Evolutionary conservation across 169 alveolate species (phyloP).

Genomic region (Babesia sp.): DNA sequence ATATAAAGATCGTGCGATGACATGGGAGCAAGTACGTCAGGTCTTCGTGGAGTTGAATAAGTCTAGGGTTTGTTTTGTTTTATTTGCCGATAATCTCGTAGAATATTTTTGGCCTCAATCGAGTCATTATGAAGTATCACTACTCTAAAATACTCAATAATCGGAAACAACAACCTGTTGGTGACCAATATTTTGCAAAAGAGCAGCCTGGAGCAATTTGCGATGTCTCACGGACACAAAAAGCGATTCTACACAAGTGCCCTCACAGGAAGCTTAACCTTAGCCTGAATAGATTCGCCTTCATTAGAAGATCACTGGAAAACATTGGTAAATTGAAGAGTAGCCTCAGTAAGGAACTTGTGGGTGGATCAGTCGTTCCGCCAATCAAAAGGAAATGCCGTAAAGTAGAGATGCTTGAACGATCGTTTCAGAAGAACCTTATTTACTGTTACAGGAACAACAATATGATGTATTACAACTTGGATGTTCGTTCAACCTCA

Average conservation of each 20-base stretch:
- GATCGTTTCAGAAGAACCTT: neutral
- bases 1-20: neutral
- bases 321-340: too few relatives aligned
- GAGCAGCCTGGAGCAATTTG: too few relatives aligned
- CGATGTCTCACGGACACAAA: neutral
- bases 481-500: neutral
- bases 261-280: neutral
- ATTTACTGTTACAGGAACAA: conserved; percentile 20
- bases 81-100: neutral
- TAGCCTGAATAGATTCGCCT: neutral
- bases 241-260: neutral
- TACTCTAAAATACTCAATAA: too few relatives aligned
- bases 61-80: conserved; percentile 4
- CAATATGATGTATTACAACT: neutral
- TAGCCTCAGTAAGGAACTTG: neutral
- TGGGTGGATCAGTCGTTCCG: neutral
- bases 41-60: neutral
- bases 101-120: conserved; percentile 2
- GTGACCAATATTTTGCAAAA: too few relatives aligned
- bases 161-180: too few relatives aligned
- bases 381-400: neutral
- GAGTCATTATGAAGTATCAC: conserved; percentile 2
- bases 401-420: neutral
- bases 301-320: neutral
- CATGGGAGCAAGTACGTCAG: neutral